A percentile compares a stretch with the other conserved stretches of the same genome.
phyloP scores from a whole-genome alignment of 2,329 filamentous ascomycete species.

The Epicoccum sorghinum region DNA sequence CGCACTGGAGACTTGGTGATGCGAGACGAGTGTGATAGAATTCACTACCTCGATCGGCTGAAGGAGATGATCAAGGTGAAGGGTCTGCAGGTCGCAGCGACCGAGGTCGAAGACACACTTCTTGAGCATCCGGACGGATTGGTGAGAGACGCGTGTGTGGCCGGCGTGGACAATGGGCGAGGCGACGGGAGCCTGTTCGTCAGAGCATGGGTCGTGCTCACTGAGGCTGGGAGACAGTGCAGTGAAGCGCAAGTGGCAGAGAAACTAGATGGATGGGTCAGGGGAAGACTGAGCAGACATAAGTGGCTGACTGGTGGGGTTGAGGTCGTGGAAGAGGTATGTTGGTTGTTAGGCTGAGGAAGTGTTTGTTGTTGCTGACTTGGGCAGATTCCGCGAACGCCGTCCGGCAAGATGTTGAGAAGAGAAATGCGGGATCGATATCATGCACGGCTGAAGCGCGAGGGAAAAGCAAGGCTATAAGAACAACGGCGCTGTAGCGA shows the following conservation, averaged over 20 bases:
- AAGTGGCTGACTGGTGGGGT: conserved; percentile 42
- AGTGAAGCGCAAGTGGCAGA: conserved; percentile 21
- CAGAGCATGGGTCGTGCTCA: conserved; percentile 39
- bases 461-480: conserved; percentile 27
- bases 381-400: conserved; percentile 34
- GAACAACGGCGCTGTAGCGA: background rate
- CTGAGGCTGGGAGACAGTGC: conserved; percentile 19
- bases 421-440: conserved; percentile 39
- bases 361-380: background rate
- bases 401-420: conserved; percentile 38
- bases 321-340: conserved; percentile 36
- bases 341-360: background rate
- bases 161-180: conserved; percentile 37
- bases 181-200: conserved; percentile 40
- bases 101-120: conserved; percentile 56
- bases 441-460: conserved; percentile 29
- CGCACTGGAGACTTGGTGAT: conserved; percentile 37
- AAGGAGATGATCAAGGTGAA: conserved; percentile 58
- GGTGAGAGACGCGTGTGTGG: conserved; percentile 39
- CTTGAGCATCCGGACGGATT: conserved; percentile 47
- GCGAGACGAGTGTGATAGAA: conserved; percentile 33
- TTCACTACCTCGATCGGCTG: conserved; percentile 44
- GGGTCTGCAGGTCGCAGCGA: conserved; percentile 57
- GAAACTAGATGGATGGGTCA: conserved; percentile 33
- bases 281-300: conserved; percentile 31